phyloP scores from a whole-genome alignment of 805 yeast species.

The Pichia nanzhaoensis region DNA sequence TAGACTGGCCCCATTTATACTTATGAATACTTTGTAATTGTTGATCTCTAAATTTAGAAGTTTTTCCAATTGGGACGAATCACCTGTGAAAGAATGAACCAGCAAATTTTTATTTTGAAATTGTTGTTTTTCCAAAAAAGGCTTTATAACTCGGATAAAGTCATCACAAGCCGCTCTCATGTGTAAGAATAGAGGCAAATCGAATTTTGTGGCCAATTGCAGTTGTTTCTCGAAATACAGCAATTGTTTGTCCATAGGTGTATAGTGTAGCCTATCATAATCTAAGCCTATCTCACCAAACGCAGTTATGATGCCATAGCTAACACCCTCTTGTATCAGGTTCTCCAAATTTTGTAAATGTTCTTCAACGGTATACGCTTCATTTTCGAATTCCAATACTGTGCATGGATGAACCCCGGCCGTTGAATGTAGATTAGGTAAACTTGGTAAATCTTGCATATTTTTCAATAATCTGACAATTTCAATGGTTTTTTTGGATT shows the following conservation, averaged over 20 bases:
- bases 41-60: constrained; percentile 37
- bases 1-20: constrained; percentile 91
- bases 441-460: constrained; percentile 9
- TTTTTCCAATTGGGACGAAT: constrained; percentile 51
- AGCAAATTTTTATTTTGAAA: constrained; percentile 53
- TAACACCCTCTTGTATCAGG: constrained; percentile 42
- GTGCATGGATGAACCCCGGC: constrained; percentile 96
- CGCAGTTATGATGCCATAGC: constrained; percentile 56
- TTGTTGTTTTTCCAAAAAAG: constrained; percentile 43
- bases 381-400: constrained; percentile 45
- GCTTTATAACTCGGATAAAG: constrained; percentile 56
- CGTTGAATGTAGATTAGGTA: constrained; percentile 49
- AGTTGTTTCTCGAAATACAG: constrained; percentile 68
- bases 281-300: constrained; percentile 96
- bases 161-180: constrained; percentile 84
- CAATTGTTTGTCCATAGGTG: constrained; percentile 61
- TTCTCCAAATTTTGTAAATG: constrained; percentile 45
- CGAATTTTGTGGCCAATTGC: constrained; percentile 49
- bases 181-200: constrained; percentile 80
- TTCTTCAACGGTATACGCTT: constrained; percentile 25
- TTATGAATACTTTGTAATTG: constrained; percentile 52
- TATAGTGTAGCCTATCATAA: constrained; percentile 79
- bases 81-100: constrained; percentile 93
- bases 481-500: constrained; percentile 55
- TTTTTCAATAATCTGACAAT: constrained; percentile 34